Evolutionary conservation across 108 stramenopile species (phyloP).

Genomic region (Pseudonitzschia multiseries): DNA sequence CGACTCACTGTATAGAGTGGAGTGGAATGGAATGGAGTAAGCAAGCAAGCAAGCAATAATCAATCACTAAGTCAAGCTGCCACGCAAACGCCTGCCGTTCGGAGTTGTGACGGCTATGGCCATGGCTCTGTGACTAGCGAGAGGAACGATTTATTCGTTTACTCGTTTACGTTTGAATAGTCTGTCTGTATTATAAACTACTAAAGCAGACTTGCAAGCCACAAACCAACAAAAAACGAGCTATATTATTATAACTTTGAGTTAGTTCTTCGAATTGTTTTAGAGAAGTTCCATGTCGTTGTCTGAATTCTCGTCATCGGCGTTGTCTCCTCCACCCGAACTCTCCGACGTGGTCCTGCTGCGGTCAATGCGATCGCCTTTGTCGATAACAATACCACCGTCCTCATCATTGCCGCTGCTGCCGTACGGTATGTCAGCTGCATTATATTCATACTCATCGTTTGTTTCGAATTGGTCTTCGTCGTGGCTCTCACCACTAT

Average conservation of each 20-base stretch:
- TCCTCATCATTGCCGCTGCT: not conserved
- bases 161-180: no score
- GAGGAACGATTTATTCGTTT: no score
- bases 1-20: no score
- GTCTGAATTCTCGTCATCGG: slow-evolving; percentile 26
- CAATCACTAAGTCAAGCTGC: no score
- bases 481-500: not conserved
- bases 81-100: not conserved
- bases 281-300: slow-evolving; percentile 19
- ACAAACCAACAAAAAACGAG: not conserved
- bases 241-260: no score
- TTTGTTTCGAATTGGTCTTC: slow-evolving; percentile 3
- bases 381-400: not conserved
- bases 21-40: not conserved
- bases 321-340: slow-evolving; percentile 10
- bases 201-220: not conserved
- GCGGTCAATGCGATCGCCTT: not conserved
- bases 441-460: not conserved
- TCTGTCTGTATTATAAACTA: no score
- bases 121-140: not conserved
- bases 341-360: slow-evolving; percentile 14
- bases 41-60: not conserved
- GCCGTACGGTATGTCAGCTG: not conserved
- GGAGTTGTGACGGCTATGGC: not conserved
- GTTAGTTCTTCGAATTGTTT: not conserved